Evolutionary conservation across 768 basidiomycete genomes (phyloP).

Genomic region (Leccinum imitatum): DNA sequence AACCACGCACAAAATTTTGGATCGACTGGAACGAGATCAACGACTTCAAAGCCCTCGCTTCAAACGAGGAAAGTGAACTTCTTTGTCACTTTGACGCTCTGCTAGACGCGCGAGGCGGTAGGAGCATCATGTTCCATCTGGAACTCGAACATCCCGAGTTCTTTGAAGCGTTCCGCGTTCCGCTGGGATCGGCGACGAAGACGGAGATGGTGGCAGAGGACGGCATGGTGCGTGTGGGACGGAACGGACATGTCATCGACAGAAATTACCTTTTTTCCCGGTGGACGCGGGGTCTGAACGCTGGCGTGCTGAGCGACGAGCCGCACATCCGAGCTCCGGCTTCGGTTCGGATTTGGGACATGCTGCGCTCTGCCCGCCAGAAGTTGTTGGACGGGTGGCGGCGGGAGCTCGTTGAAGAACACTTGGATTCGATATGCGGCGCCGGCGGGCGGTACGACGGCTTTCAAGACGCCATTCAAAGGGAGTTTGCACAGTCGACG

Average conservation of each 20-base stretch:
- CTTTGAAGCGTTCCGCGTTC: slow-evolving; percentile 44
- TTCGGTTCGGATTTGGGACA: slow-evolving; percentile 39
- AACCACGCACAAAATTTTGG: neutral
- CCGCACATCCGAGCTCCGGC: slow-evolving; percentile 27
- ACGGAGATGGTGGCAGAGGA: slow-evolving; percentile 21
- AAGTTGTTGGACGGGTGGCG: slow-evolving; percentile 35
- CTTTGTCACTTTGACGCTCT: neutral
- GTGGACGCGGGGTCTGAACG: slow-evolving; percentile 45
- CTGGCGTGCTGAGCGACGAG: slow-evolving; percentile 40
- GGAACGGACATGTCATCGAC: slow-evolving; percentile 37
- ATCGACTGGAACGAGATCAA: slow-evolving; percentile 13
- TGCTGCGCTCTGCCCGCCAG: slow-evolving; percentile 31
- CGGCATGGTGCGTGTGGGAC: slow-evolving; percentile 47
- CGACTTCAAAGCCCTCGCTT: slow-evolving; percentile 30
- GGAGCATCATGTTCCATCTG: slow-evolving; percentile 39
- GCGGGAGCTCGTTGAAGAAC: slow-evolving; percentile 32
- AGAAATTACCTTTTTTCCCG: slow-evolving; percentile 43
- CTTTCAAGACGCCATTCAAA: slow-evolving; percentile 32
- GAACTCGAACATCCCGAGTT: slow-evolving; percentile 46
- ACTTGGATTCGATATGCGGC: slow-evolving; percentile 31
- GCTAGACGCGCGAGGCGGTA: slow-evolving; percentile 32
- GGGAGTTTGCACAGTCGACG: slow-evolving; percentile 35
- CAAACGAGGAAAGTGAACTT: slow-evolving; percentile 34
- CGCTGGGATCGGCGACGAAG: slow-evolving; percentile 17
- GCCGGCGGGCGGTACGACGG: slow-evolving; percentile 38